A percentile compares a stretch with the other conserved stretches of the same genome.
phyloP scores from a whole-genome alignment of 106 monocot genomes.

The Dioscorea alata region DNA sequence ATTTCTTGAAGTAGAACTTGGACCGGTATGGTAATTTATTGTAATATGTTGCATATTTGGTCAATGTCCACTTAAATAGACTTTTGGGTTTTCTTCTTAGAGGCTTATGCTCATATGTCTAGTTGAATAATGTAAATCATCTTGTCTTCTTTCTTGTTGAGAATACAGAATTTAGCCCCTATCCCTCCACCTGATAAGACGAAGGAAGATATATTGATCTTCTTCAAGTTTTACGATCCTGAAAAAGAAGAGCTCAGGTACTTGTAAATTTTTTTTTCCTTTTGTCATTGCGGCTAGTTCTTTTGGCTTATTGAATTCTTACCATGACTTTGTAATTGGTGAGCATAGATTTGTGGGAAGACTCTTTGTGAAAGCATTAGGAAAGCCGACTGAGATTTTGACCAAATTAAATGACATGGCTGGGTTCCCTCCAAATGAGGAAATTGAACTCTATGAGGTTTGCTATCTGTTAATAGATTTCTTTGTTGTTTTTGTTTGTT shows the following conservation, averaged over 20 bases:
- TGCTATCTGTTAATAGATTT: constrained; percentile 5
- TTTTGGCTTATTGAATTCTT: not conserved
- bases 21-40: constrained; percentile 37
- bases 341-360: constrained; percentile 70
- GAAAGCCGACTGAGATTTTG: constrained; percentile 81
- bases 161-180: constrained; percentile 47
- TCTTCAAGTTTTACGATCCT: constrained; percentile 93
- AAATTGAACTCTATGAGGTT: constrained; percentile 96
- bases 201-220: constrained; percentile 88
- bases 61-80: too few relatives aligned
- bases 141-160: not conserved
- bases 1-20: constrained; percentile 87
- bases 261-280: not conserved
- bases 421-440: constrained; percentile 69
- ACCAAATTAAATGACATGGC: constrained; percentile 88
- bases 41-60: not conserved
- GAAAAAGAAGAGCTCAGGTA: constrained; percentile 92
- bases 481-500: not conserved
- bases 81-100: not conserved
- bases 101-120: not conserved
- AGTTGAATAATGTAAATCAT: not conserved
- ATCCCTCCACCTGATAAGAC: constrained; percentile 77
- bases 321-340: not conserved
- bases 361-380: constrained; percentile 71
- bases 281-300: not conserved